phyloP scores from a whole-genome alignment of 75 land plant genomes.

The Larix kaempferi region DNA sequence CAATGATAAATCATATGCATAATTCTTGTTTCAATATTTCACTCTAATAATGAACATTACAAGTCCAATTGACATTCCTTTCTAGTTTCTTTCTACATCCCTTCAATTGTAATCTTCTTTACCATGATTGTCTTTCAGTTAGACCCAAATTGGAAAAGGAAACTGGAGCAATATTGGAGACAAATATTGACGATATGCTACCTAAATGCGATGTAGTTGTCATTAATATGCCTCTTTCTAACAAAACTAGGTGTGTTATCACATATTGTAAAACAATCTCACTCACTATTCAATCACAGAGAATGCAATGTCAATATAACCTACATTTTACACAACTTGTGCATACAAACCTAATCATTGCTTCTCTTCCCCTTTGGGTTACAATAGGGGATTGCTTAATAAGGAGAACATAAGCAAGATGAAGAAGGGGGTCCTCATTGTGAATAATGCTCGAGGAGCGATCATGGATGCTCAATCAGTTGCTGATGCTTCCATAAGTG shows the following conservation, averaged over 20 bases:
- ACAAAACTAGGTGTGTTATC: constrained; percentile 65
- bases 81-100: constrained; percentile 39
- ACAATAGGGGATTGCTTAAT: constrained; percentile 64
- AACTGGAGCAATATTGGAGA: constrained; percentile 63
- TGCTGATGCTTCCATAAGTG: constrained; percentile 71
- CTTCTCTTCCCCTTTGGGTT: background rate
- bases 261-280: background rate
- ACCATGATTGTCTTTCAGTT: constrained; percentile 66
- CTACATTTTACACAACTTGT: background rate
- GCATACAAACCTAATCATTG: background rate
- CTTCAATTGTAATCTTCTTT: constrained; percentile 78
- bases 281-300: background rate
- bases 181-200: constrained; percentile 73
- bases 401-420: constrained; percentile 69
- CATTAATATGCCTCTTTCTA: constrained; percentile 77
- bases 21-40: background rate
- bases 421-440: constrained; percentile 80
- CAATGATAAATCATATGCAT: background rate
- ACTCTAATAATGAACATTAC: background rate
- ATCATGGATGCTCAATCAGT: constrained; percentile 83
- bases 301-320: background rate
- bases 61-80: no score
- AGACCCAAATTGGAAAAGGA: constrained; percentile 63
- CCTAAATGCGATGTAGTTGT: constrained; percentile 75
- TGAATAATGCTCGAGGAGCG: constrained; percentile 92